Conservation (phyloP, 2,329 filamentous ascomycete genomes). For the Epichloe brachyelytri region DNA sequence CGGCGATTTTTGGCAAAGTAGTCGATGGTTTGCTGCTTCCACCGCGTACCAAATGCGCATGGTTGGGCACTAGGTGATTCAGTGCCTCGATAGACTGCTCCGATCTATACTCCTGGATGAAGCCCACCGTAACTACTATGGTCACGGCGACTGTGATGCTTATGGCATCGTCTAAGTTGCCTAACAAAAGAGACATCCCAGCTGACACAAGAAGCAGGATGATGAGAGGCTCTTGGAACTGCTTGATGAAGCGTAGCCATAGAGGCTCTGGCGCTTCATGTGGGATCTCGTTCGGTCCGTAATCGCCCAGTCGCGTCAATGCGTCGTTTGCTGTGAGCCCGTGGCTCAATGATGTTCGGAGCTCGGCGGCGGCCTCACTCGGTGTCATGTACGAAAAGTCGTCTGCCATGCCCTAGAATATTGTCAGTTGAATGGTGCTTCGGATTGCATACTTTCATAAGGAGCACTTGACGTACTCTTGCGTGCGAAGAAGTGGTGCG, state of each 20-base stretch:
- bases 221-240: conserved; percentile 94
- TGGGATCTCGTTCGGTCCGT: conserved; percentile 88
- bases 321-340: conserved; percentile 76
- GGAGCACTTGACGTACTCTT: conserved; percentile 27
- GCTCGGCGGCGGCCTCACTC: conserved; percentile 60
- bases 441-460: not conserved
- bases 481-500: conserved; percentile 43
- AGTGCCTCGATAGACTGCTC: conserved; percentile 95
- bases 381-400: conserved; percentile 57
- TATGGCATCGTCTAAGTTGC: conserved; percentile 87
- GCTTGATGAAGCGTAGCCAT: conserved; percentile 89
- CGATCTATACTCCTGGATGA: conserved; percentile 93
- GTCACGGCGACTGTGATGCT: conserved; percentile 94
- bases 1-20: conserved; percentile 22
- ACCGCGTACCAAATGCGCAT: conserved; percentile 81
- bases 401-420: conserved; percentile 38
- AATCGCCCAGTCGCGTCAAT: conserved; percentile 60
- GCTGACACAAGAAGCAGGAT: conserved; percentile 83
- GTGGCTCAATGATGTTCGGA: conserved; percentile 71
- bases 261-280: conserved; percentile 88
- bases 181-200: conserved; percentile 75
- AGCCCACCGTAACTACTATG: conserved; percentile 91
- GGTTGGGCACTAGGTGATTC: conserved; percentile 86
- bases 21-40: conserved; percentile 23
- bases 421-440: not conserved